Conservation (phyloP, 331 rosid species). For the Stylosanthes scabra region DNA sequence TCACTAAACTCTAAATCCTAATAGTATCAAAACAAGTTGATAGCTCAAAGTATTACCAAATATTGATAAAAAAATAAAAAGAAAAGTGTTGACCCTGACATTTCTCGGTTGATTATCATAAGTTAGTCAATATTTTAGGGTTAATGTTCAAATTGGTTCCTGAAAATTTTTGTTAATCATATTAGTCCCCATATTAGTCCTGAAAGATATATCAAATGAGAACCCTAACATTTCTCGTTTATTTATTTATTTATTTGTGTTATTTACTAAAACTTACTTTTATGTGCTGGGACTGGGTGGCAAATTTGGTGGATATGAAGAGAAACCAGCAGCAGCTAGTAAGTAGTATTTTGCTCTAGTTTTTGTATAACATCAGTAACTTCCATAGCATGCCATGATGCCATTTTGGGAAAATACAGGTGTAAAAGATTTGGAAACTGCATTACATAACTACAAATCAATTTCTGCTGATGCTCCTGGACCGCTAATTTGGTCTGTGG, state of each 20-base stretch:
- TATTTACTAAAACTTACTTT: slow-evolving; percentile 47
- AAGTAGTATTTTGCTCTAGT: slow-evolving; percentile 47
- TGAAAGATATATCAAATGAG: no score
- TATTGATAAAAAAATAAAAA: no score
- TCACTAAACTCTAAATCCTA: no score
- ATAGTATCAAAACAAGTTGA: no score
- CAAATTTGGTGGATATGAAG: slow-evolving; percentile 65
- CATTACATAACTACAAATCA: slow-evolving; percentile 64
- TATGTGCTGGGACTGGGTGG: slow-evolving; percentile 48
- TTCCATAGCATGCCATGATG: no score
- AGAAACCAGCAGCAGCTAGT: slow-evolving; percentile 95
- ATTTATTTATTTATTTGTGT: background rate
- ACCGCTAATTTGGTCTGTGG: slow-evolving; percentile 86
- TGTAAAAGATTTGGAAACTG: slow-evolving; percentile 72
- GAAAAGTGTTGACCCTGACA: no score
- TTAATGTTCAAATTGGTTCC: no score
- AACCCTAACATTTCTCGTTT: no score
- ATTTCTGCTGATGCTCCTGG: slow-evolving; percentile 52
- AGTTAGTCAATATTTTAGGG: background rate
- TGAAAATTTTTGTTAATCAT: no score
- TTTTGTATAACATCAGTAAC: no score
- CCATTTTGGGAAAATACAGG: slow-evolving; percentile 53
- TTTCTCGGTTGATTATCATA: background rate
- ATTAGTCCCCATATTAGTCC: no score
- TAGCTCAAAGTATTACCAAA: no score